Evolutionary conservation across 108 stramenopile genomes (phyloP).

Genomic region (Fragilaria radians): DNA sequence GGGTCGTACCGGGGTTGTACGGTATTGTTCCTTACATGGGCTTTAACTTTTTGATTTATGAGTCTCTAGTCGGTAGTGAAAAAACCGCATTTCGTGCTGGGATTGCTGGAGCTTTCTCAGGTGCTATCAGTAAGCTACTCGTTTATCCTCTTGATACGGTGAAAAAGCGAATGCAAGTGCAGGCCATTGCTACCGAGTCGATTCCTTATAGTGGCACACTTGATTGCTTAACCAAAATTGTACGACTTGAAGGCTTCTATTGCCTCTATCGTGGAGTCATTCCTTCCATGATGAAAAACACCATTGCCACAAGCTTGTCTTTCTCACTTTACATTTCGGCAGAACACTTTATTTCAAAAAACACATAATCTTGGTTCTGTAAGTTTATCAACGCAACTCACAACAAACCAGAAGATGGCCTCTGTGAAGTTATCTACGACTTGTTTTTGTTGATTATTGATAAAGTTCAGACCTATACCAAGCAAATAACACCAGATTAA

Average conservation of each 20-base stretch:
- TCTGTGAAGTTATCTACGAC: too few species aligned
- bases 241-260: conserved; percentile 48
- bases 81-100: conserved; percentile 27
- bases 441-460: too few species aligned
- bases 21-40: conserved; percentile 94
- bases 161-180: conserved; percentile 92
- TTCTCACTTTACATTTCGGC: conserved; percentile 3
- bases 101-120: conserved; percentile 75
- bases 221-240: conserved; percentile 61
- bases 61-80: conserved; percentile 41
- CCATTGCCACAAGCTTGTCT: conserved; percentile 1
- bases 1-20: conserved; percentile 65
- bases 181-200: conserved; percentile 49
- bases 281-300: conserved; percentile 61
- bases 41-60: conserved; percentile 86
- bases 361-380: too few species aligned
- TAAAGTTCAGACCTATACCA: too few species aligned
- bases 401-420: too few species aligned
- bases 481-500: too few species aligned
- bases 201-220: conserved; percentile 53
- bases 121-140: conserved; percentile 77
- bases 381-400: too few species aligned
- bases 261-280: conserved; percentile 64
- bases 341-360: not conserved
- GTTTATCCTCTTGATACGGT: conserved; percentile 95